A percentile compares a stretch with the other conserved stretches of the same genome.
Conservation (phyloP, 331 rosid species). For the Acacia pycnantha region DNA sequence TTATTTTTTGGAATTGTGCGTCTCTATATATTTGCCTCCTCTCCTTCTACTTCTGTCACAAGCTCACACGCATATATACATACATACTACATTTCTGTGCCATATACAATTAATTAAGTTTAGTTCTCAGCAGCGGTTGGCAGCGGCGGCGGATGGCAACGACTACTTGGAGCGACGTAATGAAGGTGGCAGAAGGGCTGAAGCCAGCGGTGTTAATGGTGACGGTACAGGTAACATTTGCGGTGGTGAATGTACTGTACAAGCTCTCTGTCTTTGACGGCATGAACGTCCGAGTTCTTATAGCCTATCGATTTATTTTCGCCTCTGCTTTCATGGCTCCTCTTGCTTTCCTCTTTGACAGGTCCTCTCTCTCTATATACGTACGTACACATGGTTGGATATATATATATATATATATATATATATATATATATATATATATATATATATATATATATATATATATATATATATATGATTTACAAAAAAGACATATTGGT, state of each 20-base stretch:
- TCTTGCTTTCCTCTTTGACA: slow-evolving; percentile 52
- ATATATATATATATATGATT: no score
- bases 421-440: no score
- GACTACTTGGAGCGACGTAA: not conserved
- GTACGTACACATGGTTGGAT: no score
- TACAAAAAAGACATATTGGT: no score
- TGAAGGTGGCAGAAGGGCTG: slow-evolving; percentile 30
- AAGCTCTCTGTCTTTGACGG: slow-evolving; percentile 66
- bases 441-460: no score
- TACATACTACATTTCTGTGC: not conserved
- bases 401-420: no score
- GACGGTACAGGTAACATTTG: slow-evolving; percentile 47
- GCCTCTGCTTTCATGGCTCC: slow-evolving; percentile 61
- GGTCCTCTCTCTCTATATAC: slow-evolving; percentile 26
- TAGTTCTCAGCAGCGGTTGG: not conserved
- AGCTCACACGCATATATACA: not conserved
- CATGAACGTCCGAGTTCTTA: slow-evolving; percentile 50
- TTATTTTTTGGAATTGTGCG: not conserved
- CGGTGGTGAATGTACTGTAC: slow-evolving; percentile 59
- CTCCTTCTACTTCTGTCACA: not conserved
- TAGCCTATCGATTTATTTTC: slow-evolving; percentile 67
- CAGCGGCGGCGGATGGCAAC: not conserved
- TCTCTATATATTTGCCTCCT: not conserved
- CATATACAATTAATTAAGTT: not conserved
- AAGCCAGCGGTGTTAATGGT: slow-evolving; percentile 58